Evolutionary conservation across 352 stramenopile genomes (phyloP), one percentile per base, ranked within the genome.

Genomic region (Phytophthora idaei): DNA sequence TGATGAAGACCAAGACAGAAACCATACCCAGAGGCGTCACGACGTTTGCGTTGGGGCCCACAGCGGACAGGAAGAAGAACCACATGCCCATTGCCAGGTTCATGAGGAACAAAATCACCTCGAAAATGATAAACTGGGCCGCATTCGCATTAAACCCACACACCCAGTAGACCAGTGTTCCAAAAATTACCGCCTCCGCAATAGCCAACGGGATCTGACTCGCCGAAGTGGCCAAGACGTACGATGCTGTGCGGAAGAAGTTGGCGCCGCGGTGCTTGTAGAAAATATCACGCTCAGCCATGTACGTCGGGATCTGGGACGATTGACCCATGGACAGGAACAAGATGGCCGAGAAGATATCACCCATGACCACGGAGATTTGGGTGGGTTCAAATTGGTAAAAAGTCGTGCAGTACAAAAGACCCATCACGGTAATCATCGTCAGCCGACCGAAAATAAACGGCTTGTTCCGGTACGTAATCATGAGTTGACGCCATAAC

Each of bases 251-350:
- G 0, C 82, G 80, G 55, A 85, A 94, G 64, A 94, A 69, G 64
- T 95, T 94, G 34, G 77, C 72, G 21, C 87, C 81, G 0, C 75
- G 73, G 36, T 96, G 89, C 61, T 93, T 94, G 78, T 95, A 94
- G 71, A 91, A 96, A 11, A 89, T 59, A 0, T 64, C 74, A 14
- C 77, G 79, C 29, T 74, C 70, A 4, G 78, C 71, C 62, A 95
- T 83, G 48, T 94, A 86, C 36, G 76, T 78, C 21, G 83, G 74
- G 31, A 97, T 62, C 55, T 88, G 77, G 3, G 85, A 56, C 55
- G 90, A 90, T 25, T 81, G 77, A 15, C 85, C 83, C 46, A 97
- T 64, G 14, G 76, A 81, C 4, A 92, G 64, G 61, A 93, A 95
- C 64, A 97, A 82, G 31, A 89, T 75, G 36, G 64, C 74, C 32